Base-by-base conservation (phyloP, 2,329 filamentous ascomycete genomes). In the Fusarium sp. region DNA sequence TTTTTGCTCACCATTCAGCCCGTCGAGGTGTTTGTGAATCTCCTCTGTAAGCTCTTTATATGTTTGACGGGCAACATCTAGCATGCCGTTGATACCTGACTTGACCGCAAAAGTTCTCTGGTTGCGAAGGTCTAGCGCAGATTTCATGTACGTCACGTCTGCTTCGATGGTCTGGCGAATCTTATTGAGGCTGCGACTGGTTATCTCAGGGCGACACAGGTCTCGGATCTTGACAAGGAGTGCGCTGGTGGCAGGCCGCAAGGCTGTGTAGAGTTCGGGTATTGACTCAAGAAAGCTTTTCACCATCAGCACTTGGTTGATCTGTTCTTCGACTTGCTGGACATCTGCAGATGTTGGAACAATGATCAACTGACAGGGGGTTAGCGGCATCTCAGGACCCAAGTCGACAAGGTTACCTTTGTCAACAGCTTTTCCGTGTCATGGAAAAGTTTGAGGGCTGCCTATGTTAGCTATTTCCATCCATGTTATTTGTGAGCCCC, bases 81-180 rank as follows among this genome's bases (percentile, higher is more conserved):
- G 85, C 53, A 97, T 84, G 3, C 91, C 91, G 68, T 92, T 93
- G 38, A 95, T 87, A 1, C 92, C 91, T 41, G 92, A 87, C 78
- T 90, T 95, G 29, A 98, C 89, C 22, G 94, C 94, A 77, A 96
- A 97, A 1, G 90, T 91, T 62, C 94, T 84, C 73, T 98, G 94
- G 60, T 97, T 96, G 12, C 93, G 86, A 53, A 97, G 81, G 61
- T 97, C 94, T 5, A 98, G 81, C 1, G 95, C 90, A 22, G 89
- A 87, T 42, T 84, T 91, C 56, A 91, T 90, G 67, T 91, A 96
- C 0, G 83, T 85, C 0, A 93, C 91, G 72, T 97, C 91, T 8
- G 91, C 85, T 63, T 98, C 95, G 66, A 99, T 88, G 0, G 86
- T 86, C 12, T 81, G 78, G 40, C 85, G 78, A 47, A 99, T 93